Conservation (phyloP, 176 grass and related monocot species). For the Elymus sibiricus region DNA sequence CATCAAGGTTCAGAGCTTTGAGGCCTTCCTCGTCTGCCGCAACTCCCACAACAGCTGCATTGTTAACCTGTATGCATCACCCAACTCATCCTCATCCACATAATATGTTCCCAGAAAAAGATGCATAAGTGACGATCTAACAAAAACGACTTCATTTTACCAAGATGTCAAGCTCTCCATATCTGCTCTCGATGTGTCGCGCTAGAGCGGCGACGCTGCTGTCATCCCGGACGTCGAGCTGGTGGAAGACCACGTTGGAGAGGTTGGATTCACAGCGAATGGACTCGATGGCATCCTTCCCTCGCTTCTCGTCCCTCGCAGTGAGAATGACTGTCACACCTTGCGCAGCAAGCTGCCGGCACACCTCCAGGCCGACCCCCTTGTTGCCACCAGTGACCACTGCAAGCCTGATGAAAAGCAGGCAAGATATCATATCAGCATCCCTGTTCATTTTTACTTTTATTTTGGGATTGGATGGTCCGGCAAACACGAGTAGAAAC, state of each 20-base stretch:
- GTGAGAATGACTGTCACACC: conserved; percentile 60
- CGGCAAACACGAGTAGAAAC: background rate
- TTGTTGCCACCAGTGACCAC: conserved; percentile 76
- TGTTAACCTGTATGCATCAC: conserved; percentile 57
- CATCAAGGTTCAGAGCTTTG: conserved; percentile 57
- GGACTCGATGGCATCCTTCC: conserved; percentile 33
- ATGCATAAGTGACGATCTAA: background rate
- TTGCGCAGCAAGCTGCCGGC: conserved; percentile 41
- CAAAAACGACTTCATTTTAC: conserved; percentile 4
- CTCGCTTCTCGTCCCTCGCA: conserved; percentile 58
- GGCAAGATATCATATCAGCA: background rate
- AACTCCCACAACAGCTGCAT: conserved; percentile 53
- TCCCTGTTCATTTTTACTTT: background rate
- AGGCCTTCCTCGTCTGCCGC: conserved; percentile 47
- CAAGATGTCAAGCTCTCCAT: conserved; percentile 72
- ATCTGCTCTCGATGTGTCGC: conserved; percentile 29
- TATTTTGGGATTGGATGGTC: too few relatives aligned
- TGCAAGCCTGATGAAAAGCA: conserved; percentile 33
- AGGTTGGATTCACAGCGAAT: conserved; percentile 29
- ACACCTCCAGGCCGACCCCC: conserved; percentile 61
- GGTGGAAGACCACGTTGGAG: conserved; percentile 56
- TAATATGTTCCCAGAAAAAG: background rate
- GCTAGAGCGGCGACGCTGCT: conserved; percentile 36
- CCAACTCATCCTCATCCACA: background rate
- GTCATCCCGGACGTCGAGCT: conserved; percentile 48